A percentile compares a stretch with the other conserved stretches of the same genome.
Conservation (phyloP, 2,329 filamentous ascomycete genomes). For the Alternaria incomplexa region DNA sequence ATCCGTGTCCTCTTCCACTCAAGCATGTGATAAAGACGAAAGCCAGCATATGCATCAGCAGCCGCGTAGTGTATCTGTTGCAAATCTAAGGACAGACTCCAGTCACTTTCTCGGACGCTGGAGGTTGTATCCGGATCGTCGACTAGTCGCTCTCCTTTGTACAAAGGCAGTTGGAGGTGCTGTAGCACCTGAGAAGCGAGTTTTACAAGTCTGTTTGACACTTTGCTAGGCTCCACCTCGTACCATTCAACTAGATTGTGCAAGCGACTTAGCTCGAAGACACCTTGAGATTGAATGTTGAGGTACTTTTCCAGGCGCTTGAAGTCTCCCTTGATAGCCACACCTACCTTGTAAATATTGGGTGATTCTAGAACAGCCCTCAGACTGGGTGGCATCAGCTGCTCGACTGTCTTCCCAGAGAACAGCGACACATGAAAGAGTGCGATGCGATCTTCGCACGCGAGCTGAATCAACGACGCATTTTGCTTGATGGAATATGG, state of each 20-base stretch:
- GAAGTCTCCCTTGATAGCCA: slow-evolving; percentile 69
- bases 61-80: slow-evolving; percentile 77
- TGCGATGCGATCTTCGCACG: slow-evolving; percentile 75
- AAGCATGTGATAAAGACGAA: slow-evolving; percentile 75
- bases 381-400: slow-evolving; percentile 72
- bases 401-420: slow-evolving; percentile 47
- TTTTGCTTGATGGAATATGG: slow-evolving; percentile 73
- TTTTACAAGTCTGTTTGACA: slow-evolving; percentile 63
- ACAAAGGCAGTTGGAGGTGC: slow-evolving; percentile 74
- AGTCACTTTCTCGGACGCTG: slow-evolving; percentile 74
- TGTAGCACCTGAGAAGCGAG: slow-evolving; percentile 75
- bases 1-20: slow-evolving; percentile 71
- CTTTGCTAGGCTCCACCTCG: slow-evolving; percentile 63
- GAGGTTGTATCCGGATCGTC: slow-evolving; percentile 20
- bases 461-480: slow-evolving; percentile 82
- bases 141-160: slow-evolving; percentile 67
- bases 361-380: slow-evolving; percentile 74
- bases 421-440: slow-evolving; percentile 76
- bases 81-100: slow-evolving; percentile 67
- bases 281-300: slow-evolving; percentile 66
- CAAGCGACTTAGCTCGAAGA: slow-evolving; percentile 84
- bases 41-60: slow-evolving; percentile 82
- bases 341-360: slow-evolving; percentile 75
- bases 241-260: slow-evolving; percentile 70
- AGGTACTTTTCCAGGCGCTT: slow-evolving; percentile 69